Conservation (phyloP, 352 stramenopile genomes). For the Globisporangium iwayamae region DNA sequence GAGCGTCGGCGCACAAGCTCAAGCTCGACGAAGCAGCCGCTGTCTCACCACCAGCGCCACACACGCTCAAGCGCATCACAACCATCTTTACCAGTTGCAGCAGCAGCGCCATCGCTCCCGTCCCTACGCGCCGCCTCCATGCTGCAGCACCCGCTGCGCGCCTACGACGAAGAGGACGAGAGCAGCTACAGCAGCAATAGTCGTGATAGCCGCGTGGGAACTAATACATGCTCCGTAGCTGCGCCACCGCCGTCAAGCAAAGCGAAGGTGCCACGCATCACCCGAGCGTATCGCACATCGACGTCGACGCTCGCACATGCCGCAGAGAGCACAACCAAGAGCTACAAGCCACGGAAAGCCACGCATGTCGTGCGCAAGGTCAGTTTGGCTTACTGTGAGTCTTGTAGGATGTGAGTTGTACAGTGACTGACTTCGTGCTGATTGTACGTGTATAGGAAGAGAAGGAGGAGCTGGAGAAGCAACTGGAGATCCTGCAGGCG, state of each 20-base stretch:
- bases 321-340: neutral
- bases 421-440: neutral
- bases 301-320: neutral
- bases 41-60: too few relatives aligned
- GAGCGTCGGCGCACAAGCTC: too few relatives aligned
- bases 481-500: conserved; percentile 26
- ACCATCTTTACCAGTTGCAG: too few relatives aligned
- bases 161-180: neutral
- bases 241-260: neutral
- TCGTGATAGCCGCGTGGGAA: too few relatives aligned
- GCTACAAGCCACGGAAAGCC: conserved; percentile 3
- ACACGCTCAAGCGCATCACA: too few relatives aligned
- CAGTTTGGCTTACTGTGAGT: neutral
- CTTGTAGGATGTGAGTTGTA: neutral
- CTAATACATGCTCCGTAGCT: neutral
- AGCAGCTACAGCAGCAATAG: neutral
- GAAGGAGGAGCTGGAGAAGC: conserved; percentile 32
- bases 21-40: too few relatives aligned
- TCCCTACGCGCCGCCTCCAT: neutral
- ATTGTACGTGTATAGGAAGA: conserved; percentile 21
- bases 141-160: neutral
- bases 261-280: neutral
- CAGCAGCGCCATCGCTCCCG: too few relatives aligned
- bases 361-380: conserved; percentile 11
- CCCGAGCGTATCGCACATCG: neutral